A percentile compares a stretch with the other conserved stretches of the same genome.
Conservation (phyloP, 164 flowering plant species). For the Buxus sempervirens region DNA sequence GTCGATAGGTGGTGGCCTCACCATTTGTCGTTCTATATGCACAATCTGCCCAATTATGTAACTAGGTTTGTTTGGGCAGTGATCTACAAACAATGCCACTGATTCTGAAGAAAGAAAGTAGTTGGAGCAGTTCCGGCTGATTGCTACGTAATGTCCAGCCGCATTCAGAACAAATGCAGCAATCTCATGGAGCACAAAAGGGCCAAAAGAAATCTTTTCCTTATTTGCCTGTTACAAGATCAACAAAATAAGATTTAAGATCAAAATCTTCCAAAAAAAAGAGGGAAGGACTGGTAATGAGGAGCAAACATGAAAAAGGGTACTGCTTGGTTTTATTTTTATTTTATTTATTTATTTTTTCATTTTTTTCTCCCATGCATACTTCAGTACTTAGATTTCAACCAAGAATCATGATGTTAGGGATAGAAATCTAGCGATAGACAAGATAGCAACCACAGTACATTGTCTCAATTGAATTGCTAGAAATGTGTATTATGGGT, state of each 20-base stretch:
- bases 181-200: conserved; percentile 82
- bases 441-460: neutral
- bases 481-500: too few species aligned
- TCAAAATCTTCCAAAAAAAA: neutral
- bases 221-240: conserved; percentile 66
- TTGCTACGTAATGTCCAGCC: conserved; percentile 78
- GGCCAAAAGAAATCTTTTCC: conserved; percentile 88
- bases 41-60: conserved; percentile 94
- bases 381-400: neutral
- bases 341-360: too few species aligned
- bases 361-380: too few species aligned
- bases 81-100: conserved; percentile 78
- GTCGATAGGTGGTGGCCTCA: conserved; percentile 37
- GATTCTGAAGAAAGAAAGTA: conserved; percentile 91
- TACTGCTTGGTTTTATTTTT: too few species aligned
- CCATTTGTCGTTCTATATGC: conserved; percentile 78
- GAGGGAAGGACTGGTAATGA: neutral
- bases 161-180: conserved; percentile 87
- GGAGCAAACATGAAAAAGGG: neutral
- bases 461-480: neutral
- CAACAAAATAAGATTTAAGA: neutral
- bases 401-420: neutral
- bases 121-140: conserved; percentile 71
- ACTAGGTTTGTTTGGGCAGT: conserved; percentile 58
- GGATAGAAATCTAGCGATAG: neutral